Evolutionary conservation across 352 stramenopile genomes (phyloP).

Genomic region (Phytophthora hybrid): DNA sequence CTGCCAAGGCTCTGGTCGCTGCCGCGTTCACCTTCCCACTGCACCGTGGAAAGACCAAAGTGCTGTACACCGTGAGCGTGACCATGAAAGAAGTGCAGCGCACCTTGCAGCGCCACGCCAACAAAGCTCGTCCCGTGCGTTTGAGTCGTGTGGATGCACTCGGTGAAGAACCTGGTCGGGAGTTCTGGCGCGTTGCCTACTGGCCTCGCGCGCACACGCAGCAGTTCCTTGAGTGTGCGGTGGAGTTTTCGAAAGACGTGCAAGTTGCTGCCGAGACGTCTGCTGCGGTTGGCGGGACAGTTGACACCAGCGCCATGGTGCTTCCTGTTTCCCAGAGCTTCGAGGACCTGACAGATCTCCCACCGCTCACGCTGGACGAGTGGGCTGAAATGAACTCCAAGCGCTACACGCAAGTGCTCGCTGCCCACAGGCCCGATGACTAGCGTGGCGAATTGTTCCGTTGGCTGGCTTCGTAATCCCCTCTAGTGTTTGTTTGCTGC

Average conservation of each 20-base stretch:
- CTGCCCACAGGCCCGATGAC: conserved; percentile 20
- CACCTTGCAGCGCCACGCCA: conserved; percentile 45
- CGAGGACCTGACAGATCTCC: conserved; percentile 65
- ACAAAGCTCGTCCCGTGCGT: conserved; percentile 46
- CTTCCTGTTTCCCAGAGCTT: conserved; percentile 59
- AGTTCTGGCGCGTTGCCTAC: conserved; percentile 69
- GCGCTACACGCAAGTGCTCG: conserved; percentile 54
- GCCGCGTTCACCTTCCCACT: conserved; percentile 67
- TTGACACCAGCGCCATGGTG: conserved; percentile 36
- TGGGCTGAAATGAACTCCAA: conserved; percentile 65
- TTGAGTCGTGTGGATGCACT: conserved; percentile 57
- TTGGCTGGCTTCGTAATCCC: not conserved
- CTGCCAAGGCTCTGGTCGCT: conserved; percentile 60
- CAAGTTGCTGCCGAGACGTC: conserved; percentile 32
- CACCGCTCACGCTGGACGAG: conserved; percentile 54
- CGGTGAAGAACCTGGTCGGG: conserved; percentile 41
- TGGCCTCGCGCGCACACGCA: conserved; percentile 57
- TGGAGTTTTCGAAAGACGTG: conserved; percentile 49
- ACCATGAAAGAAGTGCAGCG: conserved; percentile 61
- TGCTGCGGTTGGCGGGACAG: conserved; percentile 18
- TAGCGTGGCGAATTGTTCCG: not conserved
- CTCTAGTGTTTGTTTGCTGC: not conserved
- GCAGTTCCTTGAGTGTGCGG: conserved; percentile 57
- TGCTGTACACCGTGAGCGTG: conserved; percentile 54
- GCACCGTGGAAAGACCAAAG: conserved; percentile 50